A percentile compares a stretch with the other conserved stretches of the same genome.
phyloP scores from a whole-genome alignment of 306 rosid species.

The Astragalus membranaceus region DNA sequence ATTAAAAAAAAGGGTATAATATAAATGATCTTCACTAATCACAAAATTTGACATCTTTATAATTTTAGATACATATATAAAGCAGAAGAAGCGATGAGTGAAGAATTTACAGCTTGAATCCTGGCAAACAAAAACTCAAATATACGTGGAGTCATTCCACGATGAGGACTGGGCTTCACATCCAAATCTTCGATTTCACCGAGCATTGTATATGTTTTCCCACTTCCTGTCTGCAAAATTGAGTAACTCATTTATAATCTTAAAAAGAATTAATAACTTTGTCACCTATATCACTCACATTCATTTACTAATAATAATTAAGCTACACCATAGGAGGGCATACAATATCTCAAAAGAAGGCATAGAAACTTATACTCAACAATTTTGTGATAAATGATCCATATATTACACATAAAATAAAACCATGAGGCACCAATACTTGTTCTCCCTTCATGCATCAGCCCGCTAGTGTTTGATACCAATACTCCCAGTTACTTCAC shows the following conservation, averaged over 20 bases:
- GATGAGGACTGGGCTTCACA: slow-evolving; percentile 75
- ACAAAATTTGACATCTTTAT: background rate
- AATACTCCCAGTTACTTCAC: background rate
- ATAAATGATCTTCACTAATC: background rate
- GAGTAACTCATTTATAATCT: slow-evolving; percentile 20
- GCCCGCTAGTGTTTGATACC: background rate
- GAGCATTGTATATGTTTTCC: slow-evolving; percentile 96
- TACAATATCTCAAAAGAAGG: background rate
- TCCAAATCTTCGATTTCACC: slow-evolving; percentile 90
- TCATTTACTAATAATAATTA: background rate
- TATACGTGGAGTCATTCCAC: slow-evolving; percentile 96
- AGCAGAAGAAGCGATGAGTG: slow-evolving; percentile 4
- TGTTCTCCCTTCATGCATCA: background rate
- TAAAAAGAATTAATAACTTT: background rate
- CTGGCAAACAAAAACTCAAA: slow-evolving; percentile 96
- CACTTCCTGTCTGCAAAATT: slow-evolving; percentile 90
- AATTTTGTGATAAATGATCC: background rate
- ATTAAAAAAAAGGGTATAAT: background rate
- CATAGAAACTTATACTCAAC: background rate
- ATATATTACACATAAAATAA: background rate
- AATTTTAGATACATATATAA: background rate
- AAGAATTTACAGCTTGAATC: slow-evolving; percentile 80
- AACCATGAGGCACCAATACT: background rate
- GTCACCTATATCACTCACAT: background rate
- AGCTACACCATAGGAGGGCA: background rate